A percentile compares a stretch with the other conserved stretches of the same genome.
Conservation (phyloP, 352 stramenopile genomes). For the Globisporangium alternatum region DNA sequence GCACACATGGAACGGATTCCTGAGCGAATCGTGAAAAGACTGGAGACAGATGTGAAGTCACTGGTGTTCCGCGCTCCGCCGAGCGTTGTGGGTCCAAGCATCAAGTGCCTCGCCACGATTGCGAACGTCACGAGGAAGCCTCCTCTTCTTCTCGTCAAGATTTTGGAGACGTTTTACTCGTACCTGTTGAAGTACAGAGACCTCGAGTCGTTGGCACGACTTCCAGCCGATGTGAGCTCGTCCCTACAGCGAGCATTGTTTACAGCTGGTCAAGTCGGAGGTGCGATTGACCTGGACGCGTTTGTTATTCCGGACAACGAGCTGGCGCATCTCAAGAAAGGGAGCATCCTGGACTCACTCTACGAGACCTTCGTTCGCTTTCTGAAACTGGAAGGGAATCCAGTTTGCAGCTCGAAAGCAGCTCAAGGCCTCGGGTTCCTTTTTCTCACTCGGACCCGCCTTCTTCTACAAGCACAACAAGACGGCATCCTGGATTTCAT, state of each 20-base stretch:
- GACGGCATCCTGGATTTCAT: conserved; percentile 55
- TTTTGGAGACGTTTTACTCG: conserved; percentile 70
- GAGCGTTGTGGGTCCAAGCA: conserved; percentile 77
- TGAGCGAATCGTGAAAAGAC: conserved; percentile 31
- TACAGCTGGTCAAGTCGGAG: conserved; percentile 61
- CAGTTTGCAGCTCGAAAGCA: conserved; percentile 60
- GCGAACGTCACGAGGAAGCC: conserved; percentile 37
- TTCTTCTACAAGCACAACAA: conserved; percentile 75
- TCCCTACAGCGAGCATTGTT: conserved; percentile 78
- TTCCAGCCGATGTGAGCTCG: conserved; percentile 37
- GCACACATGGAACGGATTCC: conserved; percentile 44
- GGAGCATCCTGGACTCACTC: conserved; percentile 53
- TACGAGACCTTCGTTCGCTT: conserved; percentile 60
- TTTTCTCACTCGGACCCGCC: conserved; percentile 56
- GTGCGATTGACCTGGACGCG: conserved; percentile 61
- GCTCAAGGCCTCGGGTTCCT: conserved; percentile 83
- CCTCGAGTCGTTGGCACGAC: conserved; percentile 27
- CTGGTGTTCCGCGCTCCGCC: conserved; percentile 65
- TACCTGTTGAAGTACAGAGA: conserved; percentile 51
- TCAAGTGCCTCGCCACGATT: conserved; percentile 72
- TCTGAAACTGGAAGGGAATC: conserved; percentile 38
- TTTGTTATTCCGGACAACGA: conserved; percentile 27
- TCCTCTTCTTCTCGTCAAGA: conserved; percentile 41
- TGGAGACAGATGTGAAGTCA: conserved; percentile 65
- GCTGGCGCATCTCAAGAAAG: conserved; percentile 37